phyloP scores from a whole-genome alignment of 768 basidiomycete genomes.

The Tricholoma bakamatsutake region DNA sequence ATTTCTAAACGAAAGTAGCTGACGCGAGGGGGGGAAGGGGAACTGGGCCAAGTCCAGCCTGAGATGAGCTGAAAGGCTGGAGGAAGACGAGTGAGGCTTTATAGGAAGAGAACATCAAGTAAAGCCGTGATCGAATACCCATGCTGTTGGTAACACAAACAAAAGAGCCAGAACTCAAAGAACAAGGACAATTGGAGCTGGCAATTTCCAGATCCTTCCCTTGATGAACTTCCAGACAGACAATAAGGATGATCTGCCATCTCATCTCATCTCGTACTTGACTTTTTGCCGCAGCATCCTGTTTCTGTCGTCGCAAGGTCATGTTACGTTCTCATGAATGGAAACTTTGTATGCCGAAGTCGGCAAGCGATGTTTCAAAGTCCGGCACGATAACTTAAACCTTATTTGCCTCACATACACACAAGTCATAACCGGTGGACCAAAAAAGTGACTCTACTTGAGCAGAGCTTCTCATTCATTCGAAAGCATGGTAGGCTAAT shows the following conservation, averaged over 20 bases:
- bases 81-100: neutral
- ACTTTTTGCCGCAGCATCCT: too few relatives aligned
- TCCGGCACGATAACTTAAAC: conserved; percentile 29
- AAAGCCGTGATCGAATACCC: neutral
- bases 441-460: conserved; percentile 23
- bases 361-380: conserved; percentile 24
- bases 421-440: conserved; percentile 29
- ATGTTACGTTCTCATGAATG: too few relatives aligned
- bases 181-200: conserved; percentile 13
- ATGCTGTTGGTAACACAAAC: conserved; percentile 7
- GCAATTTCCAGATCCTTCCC: neutral
- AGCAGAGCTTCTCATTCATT: conserved; percentile 13
- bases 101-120: conserved; percentile 9
- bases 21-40: conserved; percentile 14
- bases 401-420: conserved; percentile 34
- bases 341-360: conserved; percentile 21
- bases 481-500: conserved; percentile 27
- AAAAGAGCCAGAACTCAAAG: conserved; percentile 10
- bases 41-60: conserved; percentile 23
- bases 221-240: neutral
- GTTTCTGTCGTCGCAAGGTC: too few relatives aligned
- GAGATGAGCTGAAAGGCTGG: conserved; percentile 4
- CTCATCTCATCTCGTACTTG: too few relatives aligned
- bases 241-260: neutral
- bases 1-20: conserved; percentile 3